phyloP scores from a whole-genome alignment of 2,329 filamentous ascomycete species.

The Ophiostoma tasmaniense region DNA sequence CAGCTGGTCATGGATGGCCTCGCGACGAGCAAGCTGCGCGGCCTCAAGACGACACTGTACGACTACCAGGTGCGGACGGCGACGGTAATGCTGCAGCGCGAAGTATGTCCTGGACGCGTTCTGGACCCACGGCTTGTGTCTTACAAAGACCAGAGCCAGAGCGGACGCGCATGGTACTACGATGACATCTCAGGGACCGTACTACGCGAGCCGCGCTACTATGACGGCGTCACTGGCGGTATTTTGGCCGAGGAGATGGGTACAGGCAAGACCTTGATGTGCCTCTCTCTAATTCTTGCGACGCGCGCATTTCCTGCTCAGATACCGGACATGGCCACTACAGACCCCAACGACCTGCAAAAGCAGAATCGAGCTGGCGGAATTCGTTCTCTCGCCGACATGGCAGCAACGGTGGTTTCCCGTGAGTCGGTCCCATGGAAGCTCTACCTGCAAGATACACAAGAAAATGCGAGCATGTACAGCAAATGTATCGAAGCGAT shows the following conservation, averaged over 20 bases:
- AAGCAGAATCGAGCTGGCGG: not conserved
- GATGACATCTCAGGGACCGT: conserved; percentile 56
- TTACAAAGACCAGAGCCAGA: conserved; percentile 51
- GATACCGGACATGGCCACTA: conserved; percentile 51
- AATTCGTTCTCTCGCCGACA: conserved; percentile 47
- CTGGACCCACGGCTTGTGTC: conserved; percentile 66
- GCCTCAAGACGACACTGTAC: conserved; percentile 57
- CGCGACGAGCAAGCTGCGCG: conserved; percentile 43
- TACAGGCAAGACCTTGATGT: conserved; percentile 81
- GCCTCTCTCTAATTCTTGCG: conserved; percentile 64
- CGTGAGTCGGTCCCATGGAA: conserved; percentile 64
- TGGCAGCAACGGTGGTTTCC: conserved; percentile 62
- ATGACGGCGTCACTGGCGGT: conserved; percentile 67
- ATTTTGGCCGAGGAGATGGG: conserved; percentile 77
- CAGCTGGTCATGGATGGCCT: conserved; percentile 48
- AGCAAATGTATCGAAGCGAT: conserved; percentile 48
- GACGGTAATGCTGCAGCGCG: conserved; percentile 75
- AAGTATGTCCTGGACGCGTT: conserved; percentile 53
- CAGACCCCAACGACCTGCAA: not conserved
- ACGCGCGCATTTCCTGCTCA: conserved; percentile 61
- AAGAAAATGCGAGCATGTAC: conserved; percentile 41
- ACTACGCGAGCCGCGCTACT: conserved; percentile 57
- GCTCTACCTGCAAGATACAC: conserved; percentile 39
- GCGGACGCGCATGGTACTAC: conserved; percentile 53
- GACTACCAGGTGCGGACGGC: conserved; percentile 73